Percentiles rank a stretch among this genome's conserved stretches.
phyloP scores from a whole-genome alignment of 495 filamentous ascomycete species.

The Delitschia confertaspora region DNA sequence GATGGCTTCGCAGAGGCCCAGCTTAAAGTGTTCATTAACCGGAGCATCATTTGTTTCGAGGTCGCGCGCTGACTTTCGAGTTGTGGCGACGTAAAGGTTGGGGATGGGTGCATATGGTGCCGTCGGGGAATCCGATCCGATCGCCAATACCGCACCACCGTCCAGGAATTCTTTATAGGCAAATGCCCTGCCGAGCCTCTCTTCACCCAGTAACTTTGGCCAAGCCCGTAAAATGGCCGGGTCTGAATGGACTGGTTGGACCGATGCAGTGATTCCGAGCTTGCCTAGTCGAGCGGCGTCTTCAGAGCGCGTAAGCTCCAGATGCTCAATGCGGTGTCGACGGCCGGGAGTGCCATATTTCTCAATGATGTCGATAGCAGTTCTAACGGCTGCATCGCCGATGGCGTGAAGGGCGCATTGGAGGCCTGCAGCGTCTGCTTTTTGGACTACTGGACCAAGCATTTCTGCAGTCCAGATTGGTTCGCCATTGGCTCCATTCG shows the following conservation, averaged over 20 bases:
- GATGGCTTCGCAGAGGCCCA: constrained; percentile 45
- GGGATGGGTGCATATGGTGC: constrained; percentile 48
- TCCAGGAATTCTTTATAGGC: constrained; percentile 53
- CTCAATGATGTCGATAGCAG: constrained; percentile 48
- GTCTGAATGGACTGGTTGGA: constrained; percentile 58
- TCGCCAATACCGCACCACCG: constrained; percentile 44
- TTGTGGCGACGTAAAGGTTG: constrained; percentile 54
- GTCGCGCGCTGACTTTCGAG: constrained; percentile 46
- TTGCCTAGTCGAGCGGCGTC: constrained; percentile 47
- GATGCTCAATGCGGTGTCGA: constrained; percentile 54
- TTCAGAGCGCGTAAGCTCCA: constrained; percentile 47
- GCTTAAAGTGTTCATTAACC: constrained; percentile 46
- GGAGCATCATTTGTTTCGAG: constrained; percentile 37
- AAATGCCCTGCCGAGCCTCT: constrained; percentile 48
- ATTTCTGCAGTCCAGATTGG: constrained; percentile 49
- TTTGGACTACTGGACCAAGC: constrained; percentile 46
- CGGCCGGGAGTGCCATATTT: constrained; percentile 37
- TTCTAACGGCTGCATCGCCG: constrained; percentile 48
- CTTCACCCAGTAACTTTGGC: constrained; percentile 46
- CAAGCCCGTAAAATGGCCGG: constrained; percentile 54
- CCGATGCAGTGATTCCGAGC: constrained; percentile 51
- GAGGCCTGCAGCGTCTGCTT: constrained; percentile 45
- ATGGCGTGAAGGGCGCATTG: constrained; percentile 62
- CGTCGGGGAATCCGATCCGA: constrained; percentile 55
- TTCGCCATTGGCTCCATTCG: constrained; percentile 39